Conservation (phyloP, 345 rosid genomes). For the Murraya paniculata region DNA sequence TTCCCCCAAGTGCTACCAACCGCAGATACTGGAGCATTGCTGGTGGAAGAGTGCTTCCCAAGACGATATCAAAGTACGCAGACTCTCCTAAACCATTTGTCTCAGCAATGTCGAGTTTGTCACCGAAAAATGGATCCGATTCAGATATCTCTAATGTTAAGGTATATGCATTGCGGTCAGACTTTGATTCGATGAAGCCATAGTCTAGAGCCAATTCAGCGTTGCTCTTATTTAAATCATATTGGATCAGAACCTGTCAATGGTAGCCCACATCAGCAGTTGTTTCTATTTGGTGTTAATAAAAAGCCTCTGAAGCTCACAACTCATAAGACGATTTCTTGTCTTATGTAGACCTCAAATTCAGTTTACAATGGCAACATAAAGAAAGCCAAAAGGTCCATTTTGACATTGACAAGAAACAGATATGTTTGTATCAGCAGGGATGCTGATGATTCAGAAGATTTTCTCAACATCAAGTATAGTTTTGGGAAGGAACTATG, state of each 20-base stretch:
- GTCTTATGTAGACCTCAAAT: background rate
- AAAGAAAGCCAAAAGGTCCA: background rate
- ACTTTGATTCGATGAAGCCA: constrained; percentile 71
- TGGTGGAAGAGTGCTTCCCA: constrained; percentile 71
- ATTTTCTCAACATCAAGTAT: background rate
- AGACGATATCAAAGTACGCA: constrained; percentile 67
- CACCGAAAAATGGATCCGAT: constrained; percentile 65
- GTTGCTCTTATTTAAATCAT: constrained; percentile 81
- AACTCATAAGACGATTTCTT: background rate
- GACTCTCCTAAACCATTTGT: constrained; percentile 66
- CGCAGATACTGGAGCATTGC: constrained; percentile 73
- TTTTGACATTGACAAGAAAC: background rate
- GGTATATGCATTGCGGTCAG: constrained; percentile 71
- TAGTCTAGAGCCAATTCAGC: constrained; percentile 90
- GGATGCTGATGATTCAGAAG: background rate
- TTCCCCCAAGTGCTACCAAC: constrained; percentile 78
- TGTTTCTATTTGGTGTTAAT: background rate
- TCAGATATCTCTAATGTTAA: constrained; percentile 72
- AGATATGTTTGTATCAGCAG: background rate
- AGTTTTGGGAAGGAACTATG: background rate
- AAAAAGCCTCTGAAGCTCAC: background rate
- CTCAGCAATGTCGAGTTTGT: constrained; percentile 85
- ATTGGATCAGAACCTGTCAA: constrained; percentile 73
- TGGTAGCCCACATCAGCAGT: constrained; percentile 7
- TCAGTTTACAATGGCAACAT: constrained; percentile 1